Conservation (phyloP, 1,284 basidiomycete genomes). For the Wallemia ichthyophaga region DNA sequence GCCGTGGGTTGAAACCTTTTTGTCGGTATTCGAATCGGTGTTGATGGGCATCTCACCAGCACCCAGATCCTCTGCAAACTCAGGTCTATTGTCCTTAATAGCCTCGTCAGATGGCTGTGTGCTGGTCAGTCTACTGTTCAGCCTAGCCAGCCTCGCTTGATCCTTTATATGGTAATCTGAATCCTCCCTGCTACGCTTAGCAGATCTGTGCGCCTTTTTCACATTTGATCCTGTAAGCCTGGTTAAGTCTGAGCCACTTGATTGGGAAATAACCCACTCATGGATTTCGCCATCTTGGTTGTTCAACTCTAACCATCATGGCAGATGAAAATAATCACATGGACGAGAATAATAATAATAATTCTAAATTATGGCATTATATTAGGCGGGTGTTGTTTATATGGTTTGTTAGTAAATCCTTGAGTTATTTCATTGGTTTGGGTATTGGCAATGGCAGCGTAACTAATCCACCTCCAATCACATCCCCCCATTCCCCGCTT, state of each 20-base stretch:
- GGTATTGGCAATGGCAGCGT: not conserved
- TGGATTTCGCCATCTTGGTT: not conserved
- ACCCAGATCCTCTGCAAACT: not conserved
- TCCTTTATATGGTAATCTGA: not conserved
- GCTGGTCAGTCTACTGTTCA: not conserved
- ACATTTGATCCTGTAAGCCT: not conserved
- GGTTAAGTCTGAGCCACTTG: not conserved
- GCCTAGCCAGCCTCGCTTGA: not conserved
- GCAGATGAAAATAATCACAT: no score
- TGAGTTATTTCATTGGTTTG: not conserved
- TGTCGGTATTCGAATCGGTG: not conserved
- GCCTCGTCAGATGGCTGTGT: not conserved
- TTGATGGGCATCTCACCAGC: not conserved
- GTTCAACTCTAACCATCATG: not conserved
- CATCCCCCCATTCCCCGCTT: not conserved
- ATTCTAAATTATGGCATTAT: no score
- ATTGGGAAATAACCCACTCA: not conserved
- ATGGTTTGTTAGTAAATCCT: not conserved
- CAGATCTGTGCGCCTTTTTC: not conserved
- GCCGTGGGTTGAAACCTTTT: not conserved
- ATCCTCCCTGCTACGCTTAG: constrained; percentile 1
- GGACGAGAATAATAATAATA: no score
- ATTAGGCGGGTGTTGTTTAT: not conserved
- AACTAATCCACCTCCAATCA: not conserved
- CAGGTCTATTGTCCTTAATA: not conserved